phyloP scores from a whole-genome alignment of 2,329 filamentous ascomycete species.

The Stenocarpella maydis region DNA sequence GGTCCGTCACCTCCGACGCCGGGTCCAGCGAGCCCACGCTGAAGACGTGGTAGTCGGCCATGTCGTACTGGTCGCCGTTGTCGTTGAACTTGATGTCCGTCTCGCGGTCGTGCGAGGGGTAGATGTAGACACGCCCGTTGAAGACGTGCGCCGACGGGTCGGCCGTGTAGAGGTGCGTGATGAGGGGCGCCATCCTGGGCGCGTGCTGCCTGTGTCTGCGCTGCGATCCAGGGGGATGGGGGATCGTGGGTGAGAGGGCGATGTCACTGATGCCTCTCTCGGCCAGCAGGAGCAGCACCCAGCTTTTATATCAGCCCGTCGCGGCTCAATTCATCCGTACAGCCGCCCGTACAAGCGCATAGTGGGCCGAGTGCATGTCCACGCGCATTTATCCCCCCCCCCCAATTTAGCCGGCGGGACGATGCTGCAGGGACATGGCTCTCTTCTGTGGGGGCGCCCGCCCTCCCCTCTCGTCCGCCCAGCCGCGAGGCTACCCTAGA shows the following conservation, averaged over 20 bases:
- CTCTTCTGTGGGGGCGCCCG: background rate
- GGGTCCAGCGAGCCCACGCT: conserved; percentile 58
- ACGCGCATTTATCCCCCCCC: conserved; percentile 17
- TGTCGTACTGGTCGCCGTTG: conserved; percentile 87
- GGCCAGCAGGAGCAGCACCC: no score
- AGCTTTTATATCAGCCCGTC: conserved; percentile 18
- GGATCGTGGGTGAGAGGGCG: background rate
- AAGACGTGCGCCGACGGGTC: conserved; percentile 85
- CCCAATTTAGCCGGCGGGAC: conserved; percentile 22
- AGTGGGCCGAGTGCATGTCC: conserved; percentile 5
- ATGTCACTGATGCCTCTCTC: no score
- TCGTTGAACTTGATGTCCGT: conserved; percentile 80
- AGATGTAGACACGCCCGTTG: conserved; percentile 78
- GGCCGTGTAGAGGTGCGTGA: conserved; percentile 80
- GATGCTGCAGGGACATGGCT: conserved; percentile 2
- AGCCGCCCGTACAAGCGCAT: conserved; percentile 3
- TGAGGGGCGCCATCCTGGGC: conserved; percentile 64
- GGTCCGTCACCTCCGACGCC: conserved; percentile 65
- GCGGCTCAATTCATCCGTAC: conserved; percentile 19
- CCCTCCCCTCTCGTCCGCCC: conserved; percentile 8
- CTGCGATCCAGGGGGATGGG: no score
- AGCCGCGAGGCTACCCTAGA: no score
- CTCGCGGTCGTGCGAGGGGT: conserved; percentile 82
- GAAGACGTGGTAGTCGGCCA: conserved; percentile 85
- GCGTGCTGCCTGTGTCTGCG: background rate